Evolutionary conservation across 768 basidiomycete species (phyloP), one percentile per base, ranked within the genome.

Genomic region (Suillus hirtellus): DNA sequence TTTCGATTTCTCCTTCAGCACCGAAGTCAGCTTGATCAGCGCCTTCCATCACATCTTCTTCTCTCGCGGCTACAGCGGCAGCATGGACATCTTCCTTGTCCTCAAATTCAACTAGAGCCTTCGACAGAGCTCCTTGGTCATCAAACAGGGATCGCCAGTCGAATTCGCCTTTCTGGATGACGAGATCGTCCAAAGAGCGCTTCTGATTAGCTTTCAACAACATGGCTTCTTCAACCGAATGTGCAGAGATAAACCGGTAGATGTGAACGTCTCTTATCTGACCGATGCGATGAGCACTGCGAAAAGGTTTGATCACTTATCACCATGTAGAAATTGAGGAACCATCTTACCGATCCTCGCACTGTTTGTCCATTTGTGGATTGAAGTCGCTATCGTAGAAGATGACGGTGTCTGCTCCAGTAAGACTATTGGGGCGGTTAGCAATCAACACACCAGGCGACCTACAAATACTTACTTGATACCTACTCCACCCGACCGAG

Each of bases 361-460:
- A 98, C 72, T 99, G 96, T 52, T 91, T 82, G 74, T 99, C 96
- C 92, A 96, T 97, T 73, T 97, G 96, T 1, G 96, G 96, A 69
- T 94, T 95, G 81, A 96, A 97, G 74, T 97, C 95, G 64, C 93
- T 93, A 72, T 98, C 96, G 71, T 96, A 99, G 75, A 99, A 96
- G 61, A 99, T 86, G 69, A 99, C 96, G 0, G 97, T 98, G 71
- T 96, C 95, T 21, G 95, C 95, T 19, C 92, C 92, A 7, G 89
- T 91, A 65, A 92, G 72, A 75, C 93, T 89, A 75, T 60, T 59
- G 38, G 31, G 15, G 17, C 37, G 4, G 60, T 73, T 59, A 63
- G 68, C 68, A 68, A 63, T 66, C 64, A 56, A 61, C 37, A 70
- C 15, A 60, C 61, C 60, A 21, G 66, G 56, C 60, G 67, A 66